phyloP scores from a whole-genome alignment of 208 protist species.

The Lotmaria passim region DNA sequence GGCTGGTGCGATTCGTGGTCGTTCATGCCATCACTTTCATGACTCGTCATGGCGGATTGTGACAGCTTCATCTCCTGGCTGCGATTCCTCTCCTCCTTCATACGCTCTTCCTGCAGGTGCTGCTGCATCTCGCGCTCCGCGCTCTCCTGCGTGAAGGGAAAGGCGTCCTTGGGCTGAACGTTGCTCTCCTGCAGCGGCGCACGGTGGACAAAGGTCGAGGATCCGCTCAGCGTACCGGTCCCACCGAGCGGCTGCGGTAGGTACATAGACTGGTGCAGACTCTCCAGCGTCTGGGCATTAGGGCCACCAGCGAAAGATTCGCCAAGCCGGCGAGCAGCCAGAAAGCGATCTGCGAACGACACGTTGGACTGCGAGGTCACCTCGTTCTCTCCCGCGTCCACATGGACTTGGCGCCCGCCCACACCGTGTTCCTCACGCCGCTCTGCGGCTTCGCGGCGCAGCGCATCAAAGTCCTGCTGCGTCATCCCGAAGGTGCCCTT shows the following conservation, averaged over 20 bases:
- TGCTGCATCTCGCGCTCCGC: constrained; percentile 14
- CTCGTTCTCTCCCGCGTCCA: background rate
- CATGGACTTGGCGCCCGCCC: background rate
- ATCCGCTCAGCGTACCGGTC: background rate
- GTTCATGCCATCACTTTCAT: background rate
- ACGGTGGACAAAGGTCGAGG: background rate
- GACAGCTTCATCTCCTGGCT: background rate
- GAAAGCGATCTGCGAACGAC: constrained; percentile 41
- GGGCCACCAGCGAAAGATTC: background rate
- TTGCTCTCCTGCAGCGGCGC: constrained; percentile 15
- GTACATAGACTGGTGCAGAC: constrained; percentile 19
- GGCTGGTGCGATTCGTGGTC: constrained; percentile 7
- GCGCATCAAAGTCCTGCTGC: constrained; percentile 29
- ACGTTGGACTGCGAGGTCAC: constrained; percentile 3
- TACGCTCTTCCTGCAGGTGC: background rate
- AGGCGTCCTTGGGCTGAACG: constrained; percentile 14
- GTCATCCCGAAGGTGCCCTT: constrained; percentile 26
- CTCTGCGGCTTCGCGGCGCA: constrained; percentile 15
- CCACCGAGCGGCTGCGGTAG: background rate
- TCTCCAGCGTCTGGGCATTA: background rate
- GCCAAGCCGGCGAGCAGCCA: constrained; percentile 21
- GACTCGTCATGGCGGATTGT: background rate
- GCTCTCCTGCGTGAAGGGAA: constrained; percentile 13
- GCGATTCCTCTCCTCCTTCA: constrained; percentile 2
- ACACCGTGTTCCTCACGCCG: background rate